A percentile compares a stretch with the other conserved stretches of the same genome.
These are phyloP conservation scores for Quercus suber DNA, from an alignment of 306 rosid species.

Conservation along the genomic window DNA sequence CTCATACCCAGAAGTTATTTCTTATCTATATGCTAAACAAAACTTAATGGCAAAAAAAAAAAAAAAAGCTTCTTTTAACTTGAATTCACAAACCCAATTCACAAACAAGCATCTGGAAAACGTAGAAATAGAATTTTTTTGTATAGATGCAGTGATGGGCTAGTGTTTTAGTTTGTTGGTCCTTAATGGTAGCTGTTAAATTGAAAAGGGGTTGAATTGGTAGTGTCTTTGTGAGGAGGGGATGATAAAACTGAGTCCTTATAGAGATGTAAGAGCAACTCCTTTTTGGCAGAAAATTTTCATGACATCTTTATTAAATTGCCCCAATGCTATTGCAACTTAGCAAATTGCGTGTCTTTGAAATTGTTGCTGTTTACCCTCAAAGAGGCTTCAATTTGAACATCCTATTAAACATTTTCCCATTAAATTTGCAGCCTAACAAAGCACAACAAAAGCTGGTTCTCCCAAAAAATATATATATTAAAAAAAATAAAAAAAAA, in stretches of 20 bases:
- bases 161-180: background rate
- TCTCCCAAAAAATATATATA: too few relatives aligned
- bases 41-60: too few relatives aligned
- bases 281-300: background rate
- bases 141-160: background rate
- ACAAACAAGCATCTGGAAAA: too few relatives aligned
- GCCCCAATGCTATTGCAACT: background rate
- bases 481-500: too few relatives aligned
- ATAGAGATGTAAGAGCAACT: background rate
- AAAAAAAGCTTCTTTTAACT: too few relatives aligned
- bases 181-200: too few relatives aligned
- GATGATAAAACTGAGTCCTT: background rate
- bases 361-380: background rate
- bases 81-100: too few relatives aligned
- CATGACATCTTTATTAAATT: too few relatives aligned
- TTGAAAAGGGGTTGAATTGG: background rate
- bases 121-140: background rate
- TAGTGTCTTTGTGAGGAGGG: background rate
- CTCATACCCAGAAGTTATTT: too few relatives aligned
- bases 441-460: background rate
- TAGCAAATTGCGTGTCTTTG: background rate
- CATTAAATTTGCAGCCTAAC: background rate
- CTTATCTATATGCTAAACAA: too few relatives aligned
- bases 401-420: background rate
- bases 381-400: background rate